Evolutionary conservation across 2,329 filamentous ascomycete species (phyloP).

Genomic region (Cladophialophora carrionii): DNA sequence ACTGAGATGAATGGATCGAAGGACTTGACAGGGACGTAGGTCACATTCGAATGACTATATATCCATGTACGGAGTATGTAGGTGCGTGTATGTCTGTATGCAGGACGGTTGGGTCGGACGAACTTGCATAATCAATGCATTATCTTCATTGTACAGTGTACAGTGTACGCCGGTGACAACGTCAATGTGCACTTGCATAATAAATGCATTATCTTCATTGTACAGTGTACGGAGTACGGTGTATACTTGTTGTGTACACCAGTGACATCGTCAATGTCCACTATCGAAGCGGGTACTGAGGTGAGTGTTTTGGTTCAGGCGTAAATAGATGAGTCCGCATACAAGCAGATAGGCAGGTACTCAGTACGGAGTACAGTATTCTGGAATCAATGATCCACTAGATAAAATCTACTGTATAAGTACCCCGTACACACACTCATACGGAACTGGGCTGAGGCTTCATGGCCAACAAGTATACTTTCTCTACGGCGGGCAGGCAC

Average conservation of each 20-base stretch:
- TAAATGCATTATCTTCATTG: background rate
- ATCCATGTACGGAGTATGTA: background rate
- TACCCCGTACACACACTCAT: too few species aligned
- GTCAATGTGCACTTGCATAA: background rate
- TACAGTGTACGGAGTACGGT: background rate
- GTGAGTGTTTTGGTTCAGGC: background rate
- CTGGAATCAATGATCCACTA: background rate
- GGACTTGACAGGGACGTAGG: background rate
- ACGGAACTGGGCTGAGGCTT: too few species aligned
- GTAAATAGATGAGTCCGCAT: background rate
- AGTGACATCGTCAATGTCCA: too few species aligned
- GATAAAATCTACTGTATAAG: too few species aligned
- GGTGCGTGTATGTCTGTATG: background rate
- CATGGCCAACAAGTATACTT: too few species aligned
- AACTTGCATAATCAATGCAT: background rate
- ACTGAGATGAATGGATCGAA: background rate
- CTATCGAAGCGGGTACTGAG: too few species aligned
- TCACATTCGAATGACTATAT: background rate
- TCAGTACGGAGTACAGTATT: background rate
- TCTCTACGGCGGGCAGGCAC: too few species aligned
- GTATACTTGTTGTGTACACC: too few species aligned
- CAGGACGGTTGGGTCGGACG: background rate
- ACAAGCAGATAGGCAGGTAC: background rate
- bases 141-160: background rate
- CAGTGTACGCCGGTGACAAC: background rate